phyloP scores from a whole-genome alignment of 106 monocot genomes.

The Dactylorhiza incarnata region DNA sequence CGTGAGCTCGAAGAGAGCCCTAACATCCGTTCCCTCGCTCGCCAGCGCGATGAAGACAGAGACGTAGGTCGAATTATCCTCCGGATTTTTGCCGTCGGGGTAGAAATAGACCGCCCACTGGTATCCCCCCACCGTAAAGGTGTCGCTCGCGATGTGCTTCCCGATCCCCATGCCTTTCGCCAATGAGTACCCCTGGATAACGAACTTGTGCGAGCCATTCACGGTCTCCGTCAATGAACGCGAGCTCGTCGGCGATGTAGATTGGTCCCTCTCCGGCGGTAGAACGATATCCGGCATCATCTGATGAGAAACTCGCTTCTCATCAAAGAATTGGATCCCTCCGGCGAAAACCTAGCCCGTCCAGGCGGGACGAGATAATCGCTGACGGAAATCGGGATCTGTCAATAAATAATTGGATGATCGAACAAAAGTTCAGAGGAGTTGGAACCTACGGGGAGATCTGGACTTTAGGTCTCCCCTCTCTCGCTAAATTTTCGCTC shows the following conservation, averaged over 20 bases:
- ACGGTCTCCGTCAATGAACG: constrained; percentile 16
- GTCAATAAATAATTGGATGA: background rate
- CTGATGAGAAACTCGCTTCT: background rate
- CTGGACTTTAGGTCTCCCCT: background rate
- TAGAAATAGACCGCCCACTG: constrained; percentile 16
- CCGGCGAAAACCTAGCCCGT: background rate
- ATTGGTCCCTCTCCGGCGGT: constrained; percentile 6
- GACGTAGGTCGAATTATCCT: constrained; percentile 19
- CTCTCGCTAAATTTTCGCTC: background rate
- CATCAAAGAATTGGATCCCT: constrained; percentile 1
- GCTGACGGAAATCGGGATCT: too few relatives aligned
- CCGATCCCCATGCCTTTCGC: constrained; percentile 30
- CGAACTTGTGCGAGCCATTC: constrained; percentile 29
- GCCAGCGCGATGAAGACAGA: constrained; percentile 23
- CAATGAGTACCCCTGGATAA: constrained; percentile 25
- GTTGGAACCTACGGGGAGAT: background rate
- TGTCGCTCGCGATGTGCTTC: constrained; percentile 14
- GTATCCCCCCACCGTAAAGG: constrained; percentile 29
- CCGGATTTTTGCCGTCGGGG: constrained; percentile 22
- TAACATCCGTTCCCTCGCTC: constrained; percentile 24
- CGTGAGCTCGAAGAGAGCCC: constrained; percentile 24
- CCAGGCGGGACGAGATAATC: background rate
- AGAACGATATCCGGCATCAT: constrained; percentile 11
- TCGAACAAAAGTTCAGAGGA: background rate
- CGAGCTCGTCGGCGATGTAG: constrained; percentile 14